Conservation (phyloP, 2,329 filamentous ascomycete genomes). For the Epichloe uncinata region DNA sequence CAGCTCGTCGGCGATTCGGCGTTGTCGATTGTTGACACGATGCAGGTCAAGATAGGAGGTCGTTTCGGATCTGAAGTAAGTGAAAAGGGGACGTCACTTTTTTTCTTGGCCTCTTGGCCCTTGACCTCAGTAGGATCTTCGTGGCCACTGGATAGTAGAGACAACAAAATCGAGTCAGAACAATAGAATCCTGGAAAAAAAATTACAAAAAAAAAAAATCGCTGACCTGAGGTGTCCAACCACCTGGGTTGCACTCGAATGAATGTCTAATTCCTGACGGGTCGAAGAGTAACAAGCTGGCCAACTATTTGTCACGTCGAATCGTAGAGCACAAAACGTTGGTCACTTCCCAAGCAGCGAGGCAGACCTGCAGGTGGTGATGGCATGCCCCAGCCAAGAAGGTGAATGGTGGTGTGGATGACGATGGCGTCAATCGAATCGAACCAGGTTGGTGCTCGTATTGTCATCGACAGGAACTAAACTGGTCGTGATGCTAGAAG, state of each 20-base stretch:
- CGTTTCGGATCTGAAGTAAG: not conserved
- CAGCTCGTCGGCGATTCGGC: not conserved
- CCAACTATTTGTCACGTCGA: not conserved
- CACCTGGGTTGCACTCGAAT: no score
- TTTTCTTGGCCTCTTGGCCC: not conserved
- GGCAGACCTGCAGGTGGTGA: not conserved
- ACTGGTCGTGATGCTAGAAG: not conserved
- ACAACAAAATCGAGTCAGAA: no score
- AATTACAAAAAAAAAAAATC: no score
- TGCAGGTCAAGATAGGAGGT: not conserved
- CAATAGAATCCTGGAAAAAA: no score
- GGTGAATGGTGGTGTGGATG: not conserved
- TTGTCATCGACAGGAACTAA: not conserved
- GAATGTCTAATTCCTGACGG: no score
- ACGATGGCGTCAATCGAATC: not conserved
- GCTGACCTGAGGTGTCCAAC: no score
- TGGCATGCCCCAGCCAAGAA: not conserved
- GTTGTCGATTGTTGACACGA: not conserved
- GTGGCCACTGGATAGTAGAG: no score
- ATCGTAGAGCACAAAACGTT: not conserved
- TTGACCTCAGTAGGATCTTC: no score
- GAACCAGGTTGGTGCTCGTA: not conserved
- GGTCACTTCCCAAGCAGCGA: not conserved
- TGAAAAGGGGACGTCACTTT: not conserved
- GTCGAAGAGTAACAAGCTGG: no score